phyloP scores from a whole-genome alignment of 148 eudicot species.

The Vaccinium corymbosum region DNA sequence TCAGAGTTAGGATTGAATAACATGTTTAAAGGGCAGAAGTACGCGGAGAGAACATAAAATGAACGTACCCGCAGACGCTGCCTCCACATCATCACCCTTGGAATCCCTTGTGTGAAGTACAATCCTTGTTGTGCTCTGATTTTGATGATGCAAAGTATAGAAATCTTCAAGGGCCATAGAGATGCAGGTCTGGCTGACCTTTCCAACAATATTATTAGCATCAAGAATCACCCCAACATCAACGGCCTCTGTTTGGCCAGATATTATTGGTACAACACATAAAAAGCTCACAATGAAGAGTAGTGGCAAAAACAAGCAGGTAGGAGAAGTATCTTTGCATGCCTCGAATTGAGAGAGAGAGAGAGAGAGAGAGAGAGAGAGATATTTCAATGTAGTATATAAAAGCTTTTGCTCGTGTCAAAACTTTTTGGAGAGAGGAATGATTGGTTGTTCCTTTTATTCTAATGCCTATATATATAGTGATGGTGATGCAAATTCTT shows the following conservation, averaged over 20 bases:
- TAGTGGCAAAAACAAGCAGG: background rate
- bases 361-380: background rate
- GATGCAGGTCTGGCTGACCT: constrained; percentile 37
- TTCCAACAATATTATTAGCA: constrained; percentile 33
- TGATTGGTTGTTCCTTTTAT: no score
- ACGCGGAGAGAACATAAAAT: background rate
- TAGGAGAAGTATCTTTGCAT: background rate
- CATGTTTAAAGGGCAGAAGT: no score
- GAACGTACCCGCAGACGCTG: constrained; percentile 44
- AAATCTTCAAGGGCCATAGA: constrained; percentile 54
- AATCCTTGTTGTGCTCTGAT: constrained; percentile 36
- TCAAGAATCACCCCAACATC: constrained; percentile 55
- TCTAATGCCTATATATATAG: no score
- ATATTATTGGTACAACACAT: background rate
- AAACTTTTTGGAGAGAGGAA: no score
- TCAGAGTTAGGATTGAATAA: no score
- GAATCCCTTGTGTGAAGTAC: constrained; percentile 41
- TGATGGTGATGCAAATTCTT: no score
- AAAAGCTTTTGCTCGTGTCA: no score
- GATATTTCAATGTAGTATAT: background rate
- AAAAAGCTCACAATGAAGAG: background rate
- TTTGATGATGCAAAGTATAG: constrained; percentile 27
- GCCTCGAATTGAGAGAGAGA: background rate
- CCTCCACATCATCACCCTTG: constrained; percentile 29
- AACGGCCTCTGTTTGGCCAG: constrained; percentile 8